Evolutionary conservation across 176 grass and related monocot genomes (phyloP).

Genomic region (Chloris gayana): DNA sequence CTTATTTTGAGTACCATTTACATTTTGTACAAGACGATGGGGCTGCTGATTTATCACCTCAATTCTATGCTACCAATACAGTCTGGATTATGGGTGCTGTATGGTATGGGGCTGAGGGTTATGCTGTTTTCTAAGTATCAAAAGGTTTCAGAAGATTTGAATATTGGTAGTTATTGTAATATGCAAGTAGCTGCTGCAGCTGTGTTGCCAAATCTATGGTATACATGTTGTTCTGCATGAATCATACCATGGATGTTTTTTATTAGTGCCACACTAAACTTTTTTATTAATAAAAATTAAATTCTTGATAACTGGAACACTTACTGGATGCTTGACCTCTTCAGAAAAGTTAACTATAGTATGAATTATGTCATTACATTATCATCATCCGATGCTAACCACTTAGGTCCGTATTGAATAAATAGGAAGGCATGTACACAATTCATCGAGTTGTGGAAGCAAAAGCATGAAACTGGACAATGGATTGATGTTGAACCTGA

Average conservation of each 20-base stretch:
- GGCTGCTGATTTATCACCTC: neutral
- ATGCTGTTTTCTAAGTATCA: neutral
- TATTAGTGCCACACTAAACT: neutral
- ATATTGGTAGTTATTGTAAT: slow-evolving; percentile 12
- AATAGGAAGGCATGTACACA: slow-evolving; percentile 80
- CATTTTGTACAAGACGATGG: neutral
- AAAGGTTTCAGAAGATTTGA: neutral
- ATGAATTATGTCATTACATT: neutral
- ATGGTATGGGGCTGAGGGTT: neutral
- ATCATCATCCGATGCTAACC: neutral
- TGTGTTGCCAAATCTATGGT: neutral
- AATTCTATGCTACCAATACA: neutral
- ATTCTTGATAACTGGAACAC: slow-evolving; percentile 13
- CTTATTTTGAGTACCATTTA: slow-evolving; percentile 8
- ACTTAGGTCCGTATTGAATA: slow-evolving; percentile 22
- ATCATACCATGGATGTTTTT: neutral
- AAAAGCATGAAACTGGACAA: slow-evolving; percentile 97
- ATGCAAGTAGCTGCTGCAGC: slow-evolving; percentile 6
- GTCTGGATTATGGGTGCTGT: neutral
- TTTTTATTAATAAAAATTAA: neutral
- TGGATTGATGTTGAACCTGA: slow-evolving; percentile 96
- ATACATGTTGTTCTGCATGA: slow-evolving; percentile 22
- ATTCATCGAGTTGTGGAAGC: slow-evolving; percentile 93
- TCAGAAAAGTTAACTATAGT: neutral
- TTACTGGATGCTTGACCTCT: neutral